Conservation (phyloP, 164 flowering plant genomes). For the Amborella trichopoda region DNA sequence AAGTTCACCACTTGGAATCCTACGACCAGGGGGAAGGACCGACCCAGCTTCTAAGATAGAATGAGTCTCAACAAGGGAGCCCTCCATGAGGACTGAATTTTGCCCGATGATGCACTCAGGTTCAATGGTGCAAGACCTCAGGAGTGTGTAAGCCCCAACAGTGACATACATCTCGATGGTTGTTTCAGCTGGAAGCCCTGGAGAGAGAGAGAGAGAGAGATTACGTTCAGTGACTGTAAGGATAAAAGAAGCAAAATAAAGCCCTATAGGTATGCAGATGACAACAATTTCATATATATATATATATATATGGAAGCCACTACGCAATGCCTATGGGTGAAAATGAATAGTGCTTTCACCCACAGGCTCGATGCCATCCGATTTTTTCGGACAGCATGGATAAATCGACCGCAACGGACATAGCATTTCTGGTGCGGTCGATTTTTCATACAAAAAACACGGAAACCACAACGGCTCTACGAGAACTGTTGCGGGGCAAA, state of each 20-base stretch:
- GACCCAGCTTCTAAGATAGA: slow-evolving; percentile 95
- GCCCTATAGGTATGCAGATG: too few species aligned
- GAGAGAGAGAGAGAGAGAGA: neutral
- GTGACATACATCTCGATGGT: slow-evolving; percentile 79
- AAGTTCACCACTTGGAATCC: slow-evolving; percentile 89
- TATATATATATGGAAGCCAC: too few species aligned
- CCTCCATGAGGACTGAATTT: slow-evolving; percentile 94
- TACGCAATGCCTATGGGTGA: too few species aligned
- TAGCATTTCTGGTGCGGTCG: too few species aligned
- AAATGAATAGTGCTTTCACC: too few species aligned
- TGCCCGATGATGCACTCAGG: slow-evolving; percentile 97
- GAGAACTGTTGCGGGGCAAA: too few species aligned
- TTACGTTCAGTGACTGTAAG: neutral
- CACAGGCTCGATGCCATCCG: too few species aligned
- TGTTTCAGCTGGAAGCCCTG: slow-evolving; percentile 96
- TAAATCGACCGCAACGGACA: too few species aligned
- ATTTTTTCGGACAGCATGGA: too few species aligned
- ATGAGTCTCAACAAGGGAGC: slow-evolving; percentile 88
- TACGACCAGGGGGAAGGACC: slow-evolving; percentile 87
- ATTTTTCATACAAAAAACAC: too few species aligned
- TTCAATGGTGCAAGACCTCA: slow-evolving; percentile 85
- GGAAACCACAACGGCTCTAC: too few species aligned
- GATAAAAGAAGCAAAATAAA: neutral
- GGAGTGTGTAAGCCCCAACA: slow-evolving; percentile 65
- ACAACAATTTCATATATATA: too few species aligned